Percentiles rank a stretch among this genome's conserved stretches.
These are phyloP conservation scores for Talaromyces sp. DNA, from an alignment of 2,329 filamentous ascomycete species.

Conservation along the genomic window DNA sequence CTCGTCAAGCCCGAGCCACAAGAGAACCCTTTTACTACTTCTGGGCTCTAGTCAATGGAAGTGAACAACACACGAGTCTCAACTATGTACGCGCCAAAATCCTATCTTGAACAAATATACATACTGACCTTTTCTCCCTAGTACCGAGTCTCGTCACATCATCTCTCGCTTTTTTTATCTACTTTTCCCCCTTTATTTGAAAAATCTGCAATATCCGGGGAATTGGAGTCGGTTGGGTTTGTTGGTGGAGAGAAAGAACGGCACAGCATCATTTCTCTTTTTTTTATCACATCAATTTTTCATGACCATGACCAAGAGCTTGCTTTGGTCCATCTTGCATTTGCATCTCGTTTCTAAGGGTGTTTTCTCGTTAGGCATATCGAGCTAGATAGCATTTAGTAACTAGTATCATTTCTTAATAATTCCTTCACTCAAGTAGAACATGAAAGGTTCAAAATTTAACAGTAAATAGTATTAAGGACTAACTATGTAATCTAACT, in stretches of 20 bases:
- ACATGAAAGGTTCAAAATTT: background rate
- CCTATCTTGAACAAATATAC: background rate
- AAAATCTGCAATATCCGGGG: background rate
- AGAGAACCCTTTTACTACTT: slow-evolving; percentile 7
- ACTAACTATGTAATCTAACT: background rate
- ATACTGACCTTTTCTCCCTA: background rate
- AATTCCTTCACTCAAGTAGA: background rate
- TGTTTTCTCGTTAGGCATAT: background rate
- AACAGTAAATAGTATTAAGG: background rate
- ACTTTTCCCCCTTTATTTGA: background rate
- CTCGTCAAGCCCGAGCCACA: slow-evolving; percentile 2
- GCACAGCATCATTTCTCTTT: background rate
- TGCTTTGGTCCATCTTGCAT: background rate
- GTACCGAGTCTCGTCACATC: background rate
- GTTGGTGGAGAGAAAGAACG: background rate
- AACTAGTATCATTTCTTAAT: background rate
- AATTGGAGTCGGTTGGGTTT: background rate
- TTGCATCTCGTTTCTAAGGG: too few species aligned
- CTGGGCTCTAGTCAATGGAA: background rate
- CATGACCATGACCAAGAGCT: background rate
- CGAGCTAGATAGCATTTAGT: background rate
- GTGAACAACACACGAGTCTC: background rate
- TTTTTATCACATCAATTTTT: background rate
- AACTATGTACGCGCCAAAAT: background rate
- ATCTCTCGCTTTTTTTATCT: background rate